Base-by-base conservation (phyloP, 108 stramenopile genomes). In the Schizochytrium sp. region DNA sequence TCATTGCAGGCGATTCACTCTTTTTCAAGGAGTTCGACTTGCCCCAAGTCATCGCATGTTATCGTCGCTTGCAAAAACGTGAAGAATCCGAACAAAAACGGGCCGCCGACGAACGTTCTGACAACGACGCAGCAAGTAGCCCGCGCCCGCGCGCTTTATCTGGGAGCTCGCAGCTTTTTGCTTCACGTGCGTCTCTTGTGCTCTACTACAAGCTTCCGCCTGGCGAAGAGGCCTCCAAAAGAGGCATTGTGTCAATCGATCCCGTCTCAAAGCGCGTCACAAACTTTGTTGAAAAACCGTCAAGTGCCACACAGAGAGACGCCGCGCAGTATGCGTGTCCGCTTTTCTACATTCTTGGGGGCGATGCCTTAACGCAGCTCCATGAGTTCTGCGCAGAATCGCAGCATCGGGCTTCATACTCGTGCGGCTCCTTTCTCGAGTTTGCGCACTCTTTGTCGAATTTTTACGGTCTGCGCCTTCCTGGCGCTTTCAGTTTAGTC, bases 321-420 rank as follows among this genome's bases (percentile, higher is more conserved):
- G 45, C 18, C 8, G 28, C 63, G 45, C 28, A 53, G 5, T 6
- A 16, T 10, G 88, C 88, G 6, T 88, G 88, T 60, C 88, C 88
- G 5, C 60, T 88, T 5, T 88, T 88, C 29, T 88, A 88, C 63
- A 69, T 88, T 69, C 60, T 88, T 8, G 60, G 53, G 16, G 21
- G 44, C 28, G 60, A 44, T 28, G 60, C 60, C 23, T 21, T 69
- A 4, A 5, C 44, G 5, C 44, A n/a, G 43, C 29, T 88, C 23
- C 5, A 47, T 25, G 88, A 3, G 4, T 88, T 88, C 34, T 19
- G 60, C 21, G 60, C 5, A 5, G 41, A 34, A 34, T 34, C 2
- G 5, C 5, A 60, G 4, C 34, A 10, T 14, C 14, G 43, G 41
- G 4, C 63, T 41, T 69, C 63, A 28, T 69, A 69, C 63, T 69